Conservation (phyloP, 1,284 basidiomycete genomes). For the Tremellales sp. region DNA sequence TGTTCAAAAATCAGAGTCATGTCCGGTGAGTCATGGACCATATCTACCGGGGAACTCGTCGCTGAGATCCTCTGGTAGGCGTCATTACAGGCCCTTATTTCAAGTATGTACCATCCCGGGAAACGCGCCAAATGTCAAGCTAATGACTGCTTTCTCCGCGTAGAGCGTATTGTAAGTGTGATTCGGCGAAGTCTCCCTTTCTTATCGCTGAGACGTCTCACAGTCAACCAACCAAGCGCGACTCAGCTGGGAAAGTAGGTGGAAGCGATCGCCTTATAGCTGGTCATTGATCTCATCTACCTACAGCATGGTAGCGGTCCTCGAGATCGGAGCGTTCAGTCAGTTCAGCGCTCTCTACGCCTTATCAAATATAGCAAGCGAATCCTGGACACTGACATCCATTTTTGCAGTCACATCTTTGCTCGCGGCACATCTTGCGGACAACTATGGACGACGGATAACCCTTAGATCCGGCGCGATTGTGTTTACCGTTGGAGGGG, state of each 20-base stretch:
- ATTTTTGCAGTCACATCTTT: slow-evolving; percentile 61
- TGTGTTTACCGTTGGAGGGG: slow-evolving; percentile 83
- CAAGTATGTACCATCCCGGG: slow-evolving; percentile 45
- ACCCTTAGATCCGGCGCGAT: slow-evolving; percentile 83
- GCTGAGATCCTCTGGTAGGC: slow-evolving; percentile 51
- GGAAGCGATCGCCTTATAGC: background rate
- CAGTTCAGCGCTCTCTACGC: slow-evolving; percentile 42
- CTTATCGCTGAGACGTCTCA: slow-evolving; percentile 9
- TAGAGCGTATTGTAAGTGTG: slow-evolving; percentile 36
- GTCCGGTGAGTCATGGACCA: slow-evolving; percentile 35
- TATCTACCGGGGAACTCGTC: background rate
- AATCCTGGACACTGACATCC: background rate
- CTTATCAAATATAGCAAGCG: background rate
- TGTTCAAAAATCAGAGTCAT: too few species aligned
- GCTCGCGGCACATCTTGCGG: slow-evolving; percentile 81
- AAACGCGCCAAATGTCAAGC: background rate
- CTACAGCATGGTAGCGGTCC: slow-evolving; percentile 85
- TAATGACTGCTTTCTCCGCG: background rate
- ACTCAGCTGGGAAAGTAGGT: slow-evolving; percentile 52
- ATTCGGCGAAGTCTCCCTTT: too few species aligned
- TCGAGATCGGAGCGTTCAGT: slow-evolving; percentile 91
- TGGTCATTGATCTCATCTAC: slow-evolving; percentile 53
- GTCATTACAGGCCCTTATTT: slow-evolving; percentile 94
- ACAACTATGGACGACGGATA: slow-evolving; percentile 78
- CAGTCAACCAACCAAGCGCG: slow-evolving; percentile 65